Base-by-base conservation (phyloP, 805 yeast species). In the Kodamaea restingae region DNA sequence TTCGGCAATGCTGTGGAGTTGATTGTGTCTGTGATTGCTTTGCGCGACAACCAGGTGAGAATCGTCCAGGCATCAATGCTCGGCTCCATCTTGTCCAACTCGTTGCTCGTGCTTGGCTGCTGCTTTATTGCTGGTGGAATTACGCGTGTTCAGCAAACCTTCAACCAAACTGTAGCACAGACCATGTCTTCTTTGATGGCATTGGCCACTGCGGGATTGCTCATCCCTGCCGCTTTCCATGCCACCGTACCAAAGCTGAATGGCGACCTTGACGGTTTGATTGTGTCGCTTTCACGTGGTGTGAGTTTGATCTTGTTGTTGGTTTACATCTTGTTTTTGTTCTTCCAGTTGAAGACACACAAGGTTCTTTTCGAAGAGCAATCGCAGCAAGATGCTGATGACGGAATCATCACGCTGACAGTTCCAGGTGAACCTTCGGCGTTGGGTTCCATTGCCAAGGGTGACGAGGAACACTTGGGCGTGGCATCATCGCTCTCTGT, bases 1-100 rank as follows among this genome's bases (percentile, higher is more conserved):
- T 87, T 93, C 59, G 98, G 98, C 43, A 93, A 93, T 60, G 98
- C 98, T 2, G 96, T 93, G 15, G 98, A 93, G 66, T 78, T 93
- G 44, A 93, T 93, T 60, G 98, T 93, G 25, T 85, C 96, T 1
- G 70, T 93, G 18, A 88, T 93, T 50, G 98, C 98, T 1, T 71
- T 93, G 52, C 71, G 66, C 49, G 83, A 85, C 32, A 85, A 87
- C 49, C 97, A 93, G 63, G 80, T 93, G 37, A 75, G 95, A 47
- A 90, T 93, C 54, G 98, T 93, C 20, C 98, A 93, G 64, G 95
- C 98, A 2, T 85, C 95, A 15, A 91, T 93, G 98, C 75, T 93
- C 42, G 98, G 98, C 22, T 84, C 95, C 38, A 86, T 93, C 45
- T 70, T 93, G 42, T 86, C 96, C 35, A 93, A 93, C 65, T 67